Base-by-base conservation (phyloP, 1,139 yeast genomes). In the Suhomyces bokatorum region DNA sequence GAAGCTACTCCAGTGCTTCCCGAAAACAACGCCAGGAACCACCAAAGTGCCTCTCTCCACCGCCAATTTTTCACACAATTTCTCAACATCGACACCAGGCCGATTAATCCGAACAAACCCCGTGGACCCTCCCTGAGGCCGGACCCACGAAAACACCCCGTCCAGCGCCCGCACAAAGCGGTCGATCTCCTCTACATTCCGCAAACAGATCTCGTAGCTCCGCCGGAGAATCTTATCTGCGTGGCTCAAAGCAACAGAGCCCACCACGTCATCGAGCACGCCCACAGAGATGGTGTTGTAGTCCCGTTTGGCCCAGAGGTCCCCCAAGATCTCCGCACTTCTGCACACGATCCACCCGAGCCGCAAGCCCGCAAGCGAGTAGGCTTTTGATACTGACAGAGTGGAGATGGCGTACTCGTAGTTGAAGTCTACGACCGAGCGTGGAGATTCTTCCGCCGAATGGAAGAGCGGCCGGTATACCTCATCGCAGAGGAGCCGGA, bases 381-480 rank as follows among this genome's bases (percentile, higher is more conserved):
- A 79, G 2, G 83, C 80, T 55, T 80, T 80, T 27, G 83, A 78
- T 61, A 73, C 72, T 3, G 82, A 76, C 6, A 79, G 70, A 0
- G 83, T 77, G 9, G 77, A 69, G 33, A 79, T 66, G 3, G 78
- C 72, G 46, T 68, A 69, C 1, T 66, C 67, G 49, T 77, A 77
- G 4, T 67, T 69, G 32, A 77, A 60, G 26, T 70, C 65, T 6
- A 75, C 68, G 14, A 75, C 67, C 1, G 81, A 74, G 28, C 62
- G 61, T 5, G 79, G 74, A 2, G 60, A 54, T 9, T 52, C 54
- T 2, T 42, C 44, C 9, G 59, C 48, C 1, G 76, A 64, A 53
- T 77, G 81, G 56, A 66, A 77, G 45, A 80, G 61, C 8, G 85
- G 85, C 7, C 82, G 64, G 56, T 80, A 80, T 7, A 78, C 84